A percentile compares a stretch with the other conserved stretches of the same genome.
Evolutionary conservation across 176 grass and related monocot species (phyloP).

Genomic region (Triticum urartu): DNA sequence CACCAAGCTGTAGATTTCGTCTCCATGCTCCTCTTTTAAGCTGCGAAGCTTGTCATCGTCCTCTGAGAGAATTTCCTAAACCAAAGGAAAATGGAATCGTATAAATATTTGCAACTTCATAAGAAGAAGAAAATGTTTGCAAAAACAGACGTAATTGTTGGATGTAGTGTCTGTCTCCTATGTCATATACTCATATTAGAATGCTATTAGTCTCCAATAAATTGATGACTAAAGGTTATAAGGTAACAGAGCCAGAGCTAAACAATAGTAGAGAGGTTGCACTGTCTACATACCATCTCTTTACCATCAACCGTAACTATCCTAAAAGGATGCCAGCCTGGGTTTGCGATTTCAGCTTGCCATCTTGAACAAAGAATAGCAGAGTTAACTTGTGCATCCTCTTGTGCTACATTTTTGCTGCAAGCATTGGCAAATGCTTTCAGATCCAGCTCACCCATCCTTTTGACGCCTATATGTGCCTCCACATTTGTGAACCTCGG

Average conservation of each 20-base stretch:
- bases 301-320: constrained; percentile 35
- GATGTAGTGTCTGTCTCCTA: too few species aligned
- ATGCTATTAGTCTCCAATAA: too few species aligned
- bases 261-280: too few species aligned
- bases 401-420: constrained; percentile 9
- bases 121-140: not conserved
- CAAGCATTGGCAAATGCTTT: constrained; percentile 42
- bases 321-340: not conserved
- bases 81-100: too few species aligned
- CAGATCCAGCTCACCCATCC: constrained; percentile 56
- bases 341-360: too few species aligned
- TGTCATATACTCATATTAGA: too few species aligned
- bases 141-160: not conserved
- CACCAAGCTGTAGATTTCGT: constrained; percentile 30
- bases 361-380: too few species aligned
- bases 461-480: constrained; percentile 22
- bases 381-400: constrained; percentile 11
- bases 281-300: constrained; percentile 10
- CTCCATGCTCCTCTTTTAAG: constrained; percentile 37
- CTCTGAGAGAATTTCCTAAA: constrained; percentile 39
- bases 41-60: constrained; percentile 30
- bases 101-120: too few species aligned
- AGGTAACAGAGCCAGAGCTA: too few species aligned
- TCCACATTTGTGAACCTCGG: not conserved
- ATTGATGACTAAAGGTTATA: too few species aligned